Evolutionary conservation across 139 green algal species (phyloP), one percentile per base, ranked within the genome.

Genomic region (Chlorella sp.): DNA sequence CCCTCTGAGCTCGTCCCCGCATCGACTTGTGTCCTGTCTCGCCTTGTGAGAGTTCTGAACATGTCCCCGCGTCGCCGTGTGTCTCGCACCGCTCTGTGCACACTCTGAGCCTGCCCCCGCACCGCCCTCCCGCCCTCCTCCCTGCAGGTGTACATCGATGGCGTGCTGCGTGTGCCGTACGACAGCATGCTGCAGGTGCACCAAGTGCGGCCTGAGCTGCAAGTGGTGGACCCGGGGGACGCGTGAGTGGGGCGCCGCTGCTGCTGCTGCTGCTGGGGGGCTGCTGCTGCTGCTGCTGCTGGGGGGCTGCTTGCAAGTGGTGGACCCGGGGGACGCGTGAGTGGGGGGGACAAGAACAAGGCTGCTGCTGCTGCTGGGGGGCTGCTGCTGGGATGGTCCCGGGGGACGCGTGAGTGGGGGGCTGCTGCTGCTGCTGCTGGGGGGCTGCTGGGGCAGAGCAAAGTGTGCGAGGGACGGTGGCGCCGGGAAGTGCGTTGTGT

Each of bases 201-300:
- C 85, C 91, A 97, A 89, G 92, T 96, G 73, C 86, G 90, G 39
- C 83, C 89, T 28, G 95, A 97, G 85, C 94, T 97, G 64, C 78
- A 90, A 57, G 91, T 97, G 48, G 79, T 96, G 64, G 95, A 97
- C 83, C 91, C 93, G 22, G 89, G 85, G 32, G 87, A 95, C 69
- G 69, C 93, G 88, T 95, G 87, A 94, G 93, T 77, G 48, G n/a
- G n/a, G n/a, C n/a, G n/a, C n/a, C n/a, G n/a, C n/a, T n/a, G n/a
- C n/a, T n/a, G n/a, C n/a, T 75, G 19, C 19, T 15, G 32, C n/a
- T 26, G 26, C 83, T 42, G 61, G 18, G 28, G 53, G 53, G 80
- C n/a, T n/a, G n/a, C n/a, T n/a, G 28, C 40, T 22, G n/a, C n/a
- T n/a, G n/a, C n/a, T n/a, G n/a, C n/a, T 36, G n/a, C 83, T 42